Evolutionary conservation across 2,329 filamentous ascomycete species (phyloP).

Genomic region (Rhytidhysteron rufulum): DNA sequence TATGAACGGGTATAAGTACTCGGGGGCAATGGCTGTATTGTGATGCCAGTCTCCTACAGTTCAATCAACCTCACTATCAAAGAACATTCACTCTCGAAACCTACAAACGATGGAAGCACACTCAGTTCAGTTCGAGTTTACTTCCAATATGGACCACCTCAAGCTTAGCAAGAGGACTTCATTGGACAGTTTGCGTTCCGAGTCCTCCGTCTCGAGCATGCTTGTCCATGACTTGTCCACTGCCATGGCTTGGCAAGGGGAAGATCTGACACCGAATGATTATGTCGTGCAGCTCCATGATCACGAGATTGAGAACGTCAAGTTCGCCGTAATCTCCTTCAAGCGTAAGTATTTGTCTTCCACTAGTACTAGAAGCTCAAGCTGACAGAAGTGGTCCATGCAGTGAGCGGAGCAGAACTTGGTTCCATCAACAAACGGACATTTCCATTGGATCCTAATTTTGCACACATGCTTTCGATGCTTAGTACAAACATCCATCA

Average conservation of each 20-base stretch:
- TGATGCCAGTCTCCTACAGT: no score
- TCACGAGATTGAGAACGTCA: conserved; percentile 24
- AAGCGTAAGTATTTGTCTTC: conserved; percentile 17
- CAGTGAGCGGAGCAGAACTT: conserved; percentile 12
- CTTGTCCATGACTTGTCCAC: conserved; percentile 25
- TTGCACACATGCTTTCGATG: conserved; percentile 20
- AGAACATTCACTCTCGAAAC: no score
- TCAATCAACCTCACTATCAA: no score
- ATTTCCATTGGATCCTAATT: conserved; percentile 21
- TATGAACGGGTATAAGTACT: no score
- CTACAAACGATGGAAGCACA: no score
- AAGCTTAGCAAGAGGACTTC: conserved; percentile 29
- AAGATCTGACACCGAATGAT: conserved; percentile 19
- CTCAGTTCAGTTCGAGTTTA: no score
- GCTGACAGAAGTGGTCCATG: background rate
- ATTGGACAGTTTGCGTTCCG: conserved; percentile 26
- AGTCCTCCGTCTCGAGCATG: conserved; percentile 13
- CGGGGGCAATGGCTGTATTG: no score
- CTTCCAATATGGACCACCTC: no score
- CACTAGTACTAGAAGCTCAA: conserved; percentile 2
- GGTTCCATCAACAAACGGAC: conserved; percentile 17
- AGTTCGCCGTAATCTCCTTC: conserved; percentile 30
- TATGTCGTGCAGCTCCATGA: conserved; percentile 25
- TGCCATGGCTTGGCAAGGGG: conserved; percentile 31
- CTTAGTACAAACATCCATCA: conserved; percentile 27